Conservation (phyloP, 1,284 basidiomycete genomes). For the Leccinum insigne region DNA sequence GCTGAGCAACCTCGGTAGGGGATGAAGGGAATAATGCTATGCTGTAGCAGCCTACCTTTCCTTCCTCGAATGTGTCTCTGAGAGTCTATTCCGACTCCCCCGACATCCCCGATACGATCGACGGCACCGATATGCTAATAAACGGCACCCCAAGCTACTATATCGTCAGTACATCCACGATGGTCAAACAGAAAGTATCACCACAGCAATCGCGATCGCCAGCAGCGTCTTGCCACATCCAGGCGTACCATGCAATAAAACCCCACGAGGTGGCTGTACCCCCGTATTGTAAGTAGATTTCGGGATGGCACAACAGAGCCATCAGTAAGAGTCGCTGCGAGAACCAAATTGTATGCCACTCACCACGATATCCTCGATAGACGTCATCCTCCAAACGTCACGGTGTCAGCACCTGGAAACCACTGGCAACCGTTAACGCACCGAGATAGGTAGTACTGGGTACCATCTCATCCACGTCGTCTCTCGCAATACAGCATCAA, state of each 20-base stretch:
- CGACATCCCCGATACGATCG: constrained; percentile 96
- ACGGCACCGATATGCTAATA: constrained; percentile 92
- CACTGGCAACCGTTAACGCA: too few relatives aligned
- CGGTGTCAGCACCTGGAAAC: too few relatives aligned
- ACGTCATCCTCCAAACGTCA: too few relatives aligned
- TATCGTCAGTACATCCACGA: constrained; percentile 5
- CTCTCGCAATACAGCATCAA: too few relatives aligned
- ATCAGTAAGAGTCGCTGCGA: too few relatives aligned
- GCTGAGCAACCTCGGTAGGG: constrained; percentile 42
- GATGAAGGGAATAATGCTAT: neutral
- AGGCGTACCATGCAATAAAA: constrained; percentile 93
- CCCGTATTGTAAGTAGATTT: constrained; percentile 95
- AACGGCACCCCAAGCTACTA: constrained; percentile 93
- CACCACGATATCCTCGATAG: too few relatives aligned
- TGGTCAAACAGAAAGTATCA: constrained; percentile 39
- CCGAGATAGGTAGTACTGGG: too few relatives aligned
- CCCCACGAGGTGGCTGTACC: constrained; percentile 92
- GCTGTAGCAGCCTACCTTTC: constrained; percentile 52
- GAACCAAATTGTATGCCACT: too few relatives aligned
- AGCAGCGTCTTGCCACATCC: constrained; percentile 96
- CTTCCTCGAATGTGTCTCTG: constrained; percentile 95
- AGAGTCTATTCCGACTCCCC: constrained; percentile 97
- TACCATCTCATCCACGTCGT: too few relatives aligned
- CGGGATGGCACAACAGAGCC: constrained; percentile 77
- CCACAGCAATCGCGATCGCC: constrained; percentile 93